Base-by-base conservation (phyloP, 495 filamentous ascomycete genomes). In the Hypoxylon fuscum region DNA sequence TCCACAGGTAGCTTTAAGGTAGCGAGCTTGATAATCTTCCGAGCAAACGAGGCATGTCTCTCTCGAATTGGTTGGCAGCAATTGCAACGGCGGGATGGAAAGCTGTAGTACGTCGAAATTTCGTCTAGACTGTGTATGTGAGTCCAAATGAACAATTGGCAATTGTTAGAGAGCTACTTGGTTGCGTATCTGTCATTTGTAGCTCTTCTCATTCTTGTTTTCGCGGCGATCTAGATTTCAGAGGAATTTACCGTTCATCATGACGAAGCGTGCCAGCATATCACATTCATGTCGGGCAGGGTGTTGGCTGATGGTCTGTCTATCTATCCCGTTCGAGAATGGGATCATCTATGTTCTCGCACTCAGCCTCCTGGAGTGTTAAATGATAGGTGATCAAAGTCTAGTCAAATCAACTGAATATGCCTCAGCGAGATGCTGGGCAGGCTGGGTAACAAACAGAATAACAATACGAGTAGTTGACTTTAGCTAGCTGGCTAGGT, bases 21-120 rank as follows among this genome's bases (percentile, higher is more conserved):
- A 66, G 52, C 63, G 63, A 66, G 63, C 31, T 40, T 29, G 35
- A 42, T 48, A 66, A 66, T 61, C 25, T 47, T 66, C 63, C 63
- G 63, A 66, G 51, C 29, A 38, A 49, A 22, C 63, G 29, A 41
- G 52, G 56, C 9, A 31, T 38, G 37, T 45, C 44, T 50, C 17
- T 25, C 29, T 46, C 34, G 38, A 55, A 21, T 31, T 50, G 27
- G 35, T 47, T 60, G 25, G 32, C 25, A 56, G 22, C 21, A 14
- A 56, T 7, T 60, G 45, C 34, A 56, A 66, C 63, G 20, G 44
- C 63, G 52, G 51, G 14, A 53, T 57, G 27, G 55, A 40, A 29
- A 44, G 14, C 41, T 47, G 23, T 43, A 55, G 27, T 43, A 43
- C 27, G 34, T 49, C 25, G 17, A 50, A 23, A 42, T 9, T 18